Evolutionary conservation across 2,329 filamentous ascomycete genomes (phyloP).

Genomic region (Botrytis deweyae): DNA sequence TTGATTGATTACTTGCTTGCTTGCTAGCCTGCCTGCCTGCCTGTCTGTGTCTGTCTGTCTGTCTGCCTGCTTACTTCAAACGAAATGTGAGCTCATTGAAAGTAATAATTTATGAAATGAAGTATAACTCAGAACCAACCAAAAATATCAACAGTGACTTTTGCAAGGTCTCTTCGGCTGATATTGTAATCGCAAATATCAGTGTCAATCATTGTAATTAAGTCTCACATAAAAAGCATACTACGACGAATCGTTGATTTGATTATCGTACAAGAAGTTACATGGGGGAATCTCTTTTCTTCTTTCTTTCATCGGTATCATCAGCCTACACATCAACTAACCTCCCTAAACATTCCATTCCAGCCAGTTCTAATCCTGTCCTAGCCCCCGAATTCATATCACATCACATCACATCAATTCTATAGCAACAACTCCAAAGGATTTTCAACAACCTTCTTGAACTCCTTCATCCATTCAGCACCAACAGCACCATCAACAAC

Average conservation of each 20-base stretch:
- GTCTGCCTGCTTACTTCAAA: neutral
- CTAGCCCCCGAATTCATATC: conserved; percentile 10
- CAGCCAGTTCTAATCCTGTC: neutral
- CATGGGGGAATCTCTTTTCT: conserved; percentile 32
- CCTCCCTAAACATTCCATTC: neutral
- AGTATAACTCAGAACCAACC: neutral
- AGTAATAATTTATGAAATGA: neutral
- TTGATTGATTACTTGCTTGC: neutral
- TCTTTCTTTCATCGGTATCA: conserved; percentile 24
- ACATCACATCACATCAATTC: conserved; percentile 19
- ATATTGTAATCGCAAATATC: neutral
- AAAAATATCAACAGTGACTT: neutral
- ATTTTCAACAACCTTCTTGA: conserved; percentile 98
- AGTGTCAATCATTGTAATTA: neutral
- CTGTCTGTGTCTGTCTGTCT: too few relatives aligned
- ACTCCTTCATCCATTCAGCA: conserved; percentile 91
- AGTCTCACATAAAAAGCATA: neutral
- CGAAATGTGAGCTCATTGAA: neutral
- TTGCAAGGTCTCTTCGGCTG: neutral
- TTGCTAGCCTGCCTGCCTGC: too few relatives aligned
- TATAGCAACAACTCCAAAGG: conserved; percentile 89
- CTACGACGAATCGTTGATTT: conserved; percentile 1
- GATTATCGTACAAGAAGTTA: conserved; percentile 25
- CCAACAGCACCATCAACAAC: conserved; percentile 95
- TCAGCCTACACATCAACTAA: conserved; percentile 16